Percentiles rank a stretch among this genome's conserved stretches.
These are phyloP conservation scores for Nicotiana undulata DNA, from an alignment of 257 asterid species.

Conservation along the genomic window DNA sequence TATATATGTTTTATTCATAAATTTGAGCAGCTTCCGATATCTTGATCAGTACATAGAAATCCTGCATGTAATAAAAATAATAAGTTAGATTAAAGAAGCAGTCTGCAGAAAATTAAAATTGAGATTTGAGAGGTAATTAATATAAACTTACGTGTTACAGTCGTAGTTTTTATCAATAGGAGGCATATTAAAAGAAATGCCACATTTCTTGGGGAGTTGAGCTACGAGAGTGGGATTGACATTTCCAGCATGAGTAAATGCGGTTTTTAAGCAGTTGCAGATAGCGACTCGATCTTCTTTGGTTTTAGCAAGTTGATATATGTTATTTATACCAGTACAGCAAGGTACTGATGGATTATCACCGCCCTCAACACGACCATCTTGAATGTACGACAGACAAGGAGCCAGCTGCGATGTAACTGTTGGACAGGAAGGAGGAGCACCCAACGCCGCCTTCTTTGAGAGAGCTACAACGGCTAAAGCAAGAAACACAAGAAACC, in stretches of 20 bases:
- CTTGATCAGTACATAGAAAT: background rate
- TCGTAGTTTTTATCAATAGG: background rate
- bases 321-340: background rate
- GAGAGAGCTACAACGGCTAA: background rate
- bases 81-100: background rate
- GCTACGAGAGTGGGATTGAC: background rate
- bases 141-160: background rate
- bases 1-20: background rate
- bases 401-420: background rate
- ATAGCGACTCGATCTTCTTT: background rate
- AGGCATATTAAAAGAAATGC: background rate
- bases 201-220: background rate
- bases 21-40: background rate
- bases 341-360: background rate
- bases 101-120: no score
- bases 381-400: background rate
- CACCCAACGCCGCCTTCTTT: background rate
- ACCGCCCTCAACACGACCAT: background rate
- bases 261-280: slow-evolving; percentile 1
- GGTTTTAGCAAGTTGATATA: background rate
- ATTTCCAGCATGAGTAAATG: background rate
- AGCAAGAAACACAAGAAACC: background rate
- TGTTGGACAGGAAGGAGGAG: background rate
- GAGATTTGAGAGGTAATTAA: no score
- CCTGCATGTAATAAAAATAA: background rate